A percentile compares a stretch with the other conserved stretches of the same genome.
phyloP scores from a whole-genome alignment of 1,139 yeast genomes.

The Lodderomyces beijingensis region DNA sequence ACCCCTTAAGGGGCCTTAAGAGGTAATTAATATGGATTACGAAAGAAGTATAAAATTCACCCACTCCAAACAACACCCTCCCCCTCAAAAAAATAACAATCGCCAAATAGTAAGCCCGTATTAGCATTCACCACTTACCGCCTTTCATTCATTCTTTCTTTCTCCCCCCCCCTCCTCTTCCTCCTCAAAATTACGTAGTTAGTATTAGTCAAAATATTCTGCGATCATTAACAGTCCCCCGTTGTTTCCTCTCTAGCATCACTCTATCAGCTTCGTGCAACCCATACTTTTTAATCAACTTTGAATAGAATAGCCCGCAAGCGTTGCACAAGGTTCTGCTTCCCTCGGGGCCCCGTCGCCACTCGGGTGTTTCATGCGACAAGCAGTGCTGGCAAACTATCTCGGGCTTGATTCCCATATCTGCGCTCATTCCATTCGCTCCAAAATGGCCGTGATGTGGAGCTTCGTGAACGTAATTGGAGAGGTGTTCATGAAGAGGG shows the following conservation, averaged over 20 bases:
- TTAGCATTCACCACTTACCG: no score
- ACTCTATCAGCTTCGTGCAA: constrained; percentile 20
- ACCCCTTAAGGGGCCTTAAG: no score
- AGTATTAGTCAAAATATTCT: constrained; percentile 12
- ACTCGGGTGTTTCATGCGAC: constrained; percentile 37
- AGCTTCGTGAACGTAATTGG: no score
- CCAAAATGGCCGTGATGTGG: no score
- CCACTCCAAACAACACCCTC: no score
- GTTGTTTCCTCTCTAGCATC: constrained; percentile 22
- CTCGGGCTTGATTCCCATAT: constrained; percentile 16
- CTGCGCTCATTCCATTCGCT: no score
- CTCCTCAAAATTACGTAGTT: not conserved
- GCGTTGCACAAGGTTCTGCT: constrained; percentile 44
- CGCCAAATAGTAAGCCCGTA: no score
- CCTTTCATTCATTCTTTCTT: not conserved
- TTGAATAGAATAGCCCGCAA: constrained; percentile 41
- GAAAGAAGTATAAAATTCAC: no score
- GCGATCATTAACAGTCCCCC: constrained; percentile 19
- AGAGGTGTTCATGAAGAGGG: no score
- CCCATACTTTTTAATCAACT: constrained; percentile 27
- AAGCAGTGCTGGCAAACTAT: constrained; percentile 26
- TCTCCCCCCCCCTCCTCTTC: not conserved
- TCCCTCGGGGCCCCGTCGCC: constrained; percentile 46
- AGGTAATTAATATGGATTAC: no score
- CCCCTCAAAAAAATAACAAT: no score